Percentiles rank a stretch among this genome's conserved stretches.
phyloP scores from a whole-genome alignment of 768 basidiomycete species.

The Paxillus involutus region DNA sequence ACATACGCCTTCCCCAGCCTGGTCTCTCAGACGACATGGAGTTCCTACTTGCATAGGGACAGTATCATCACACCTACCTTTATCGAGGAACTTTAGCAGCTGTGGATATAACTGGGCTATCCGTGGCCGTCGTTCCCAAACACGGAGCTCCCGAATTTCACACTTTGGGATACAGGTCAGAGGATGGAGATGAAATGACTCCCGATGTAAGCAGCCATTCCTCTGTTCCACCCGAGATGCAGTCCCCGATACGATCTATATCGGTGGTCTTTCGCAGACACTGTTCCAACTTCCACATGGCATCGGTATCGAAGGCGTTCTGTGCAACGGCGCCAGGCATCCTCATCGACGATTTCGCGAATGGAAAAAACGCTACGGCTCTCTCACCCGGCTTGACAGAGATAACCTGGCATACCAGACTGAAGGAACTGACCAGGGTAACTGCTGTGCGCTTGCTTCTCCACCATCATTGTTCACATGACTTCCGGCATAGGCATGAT shows the following conservation, averaged over 20 bases:
- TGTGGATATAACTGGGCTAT: slow-evolving; percentile 30
- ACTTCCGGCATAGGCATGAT: no score
- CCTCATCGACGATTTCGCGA: slow-evolving; percentile 40
- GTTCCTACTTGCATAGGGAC: background rate
- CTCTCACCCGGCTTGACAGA: slow-evolving; percentile 30
- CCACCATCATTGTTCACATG: no score
- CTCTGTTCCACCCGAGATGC: background rate
- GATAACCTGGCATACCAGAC: slow-evolving; percentile 38
- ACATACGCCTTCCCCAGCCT: slow-evolving; percentile 8
- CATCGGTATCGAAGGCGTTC: slow-evolving; percentile 41
- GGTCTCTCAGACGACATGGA: background rate
- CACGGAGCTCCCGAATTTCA: slow-evolving; percentile 28
- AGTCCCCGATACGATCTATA: background rate
- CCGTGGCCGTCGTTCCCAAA: slow-evolving; percentile 27
- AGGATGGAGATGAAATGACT: slow-evolving; percentile 32
- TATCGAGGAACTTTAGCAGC: slow-evolving; percentile 15
- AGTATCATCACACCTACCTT: slow-evolving; percentile 15
- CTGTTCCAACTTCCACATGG: slow-evolving; percentile 31
- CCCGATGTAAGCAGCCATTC: slow-evolving; percentile 30
- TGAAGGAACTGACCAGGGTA: no score
- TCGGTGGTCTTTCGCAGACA: slow-evolving; percentile 26
- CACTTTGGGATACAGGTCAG: slow-evolving; percentile 36
- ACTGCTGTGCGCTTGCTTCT: no score
- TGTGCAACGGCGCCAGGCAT: slow-evolving; percentile 38
- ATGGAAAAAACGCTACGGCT: slow-evolving; percentile 33